phyloP scores from a whole-genome alignment of 2,329 filamentous ascomycete species.

The Diaporthe helianthi region DNA sequence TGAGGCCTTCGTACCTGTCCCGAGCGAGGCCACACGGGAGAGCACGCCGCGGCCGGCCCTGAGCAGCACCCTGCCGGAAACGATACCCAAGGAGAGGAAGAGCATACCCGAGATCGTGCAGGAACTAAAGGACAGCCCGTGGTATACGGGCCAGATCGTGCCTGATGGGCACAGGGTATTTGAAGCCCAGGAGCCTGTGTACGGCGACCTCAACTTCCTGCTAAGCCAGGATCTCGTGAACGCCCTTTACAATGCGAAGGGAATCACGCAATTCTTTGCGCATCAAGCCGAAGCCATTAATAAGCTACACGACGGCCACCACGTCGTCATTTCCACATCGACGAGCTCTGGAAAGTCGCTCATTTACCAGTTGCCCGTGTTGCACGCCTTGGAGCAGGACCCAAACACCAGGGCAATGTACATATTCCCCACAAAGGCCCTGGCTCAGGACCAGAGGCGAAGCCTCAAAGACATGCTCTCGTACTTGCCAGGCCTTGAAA shows the following conservation, averaged over 20 bases:
- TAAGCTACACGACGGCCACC: conserved; percentile 77
- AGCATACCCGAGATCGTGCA: conserved; percentile 83
- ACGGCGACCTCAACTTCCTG: conserved; percentile 83
- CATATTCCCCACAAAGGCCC: conserved; percentile 95
- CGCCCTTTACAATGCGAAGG: conserved; percentile 89
- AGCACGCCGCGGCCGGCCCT: conserved; percentile 42
- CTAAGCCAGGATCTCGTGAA: conserved; percentile 95
- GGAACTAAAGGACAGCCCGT: conserved; percentile 81
- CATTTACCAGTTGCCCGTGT: conserved; percentile 95
- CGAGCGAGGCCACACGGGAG: conserved; percentile 54
- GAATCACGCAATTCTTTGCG: conserved; percentile 84
- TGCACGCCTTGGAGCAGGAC: conserved; percentile 85
- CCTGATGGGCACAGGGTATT: conserved; percentile 92
- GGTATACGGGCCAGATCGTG: conserved; percentile 93
- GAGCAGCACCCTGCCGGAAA: conserved; percentile 63
- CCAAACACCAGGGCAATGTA: conserved; percentile 85
- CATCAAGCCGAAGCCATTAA: conserved; percentile 97
- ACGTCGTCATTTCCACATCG: conserved; percentile 93
- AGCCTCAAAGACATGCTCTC: conserved; percentile 85
- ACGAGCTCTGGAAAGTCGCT: conserved; percentile 97
- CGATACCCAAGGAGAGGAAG: conserved; percentile 81
- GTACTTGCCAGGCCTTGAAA: conserved; percentile 79
- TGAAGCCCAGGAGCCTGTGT: conserved; percentile 81
- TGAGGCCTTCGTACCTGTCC: conserved; percentile 67
- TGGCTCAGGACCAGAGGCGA: conserved; percentile 91